Evolutionary conservation across 2,329 filamentous ascomycete genomes (phyloP), one percentile per base, ranked within the genome.

Genomic region (Calycina herbarum): DNA sequence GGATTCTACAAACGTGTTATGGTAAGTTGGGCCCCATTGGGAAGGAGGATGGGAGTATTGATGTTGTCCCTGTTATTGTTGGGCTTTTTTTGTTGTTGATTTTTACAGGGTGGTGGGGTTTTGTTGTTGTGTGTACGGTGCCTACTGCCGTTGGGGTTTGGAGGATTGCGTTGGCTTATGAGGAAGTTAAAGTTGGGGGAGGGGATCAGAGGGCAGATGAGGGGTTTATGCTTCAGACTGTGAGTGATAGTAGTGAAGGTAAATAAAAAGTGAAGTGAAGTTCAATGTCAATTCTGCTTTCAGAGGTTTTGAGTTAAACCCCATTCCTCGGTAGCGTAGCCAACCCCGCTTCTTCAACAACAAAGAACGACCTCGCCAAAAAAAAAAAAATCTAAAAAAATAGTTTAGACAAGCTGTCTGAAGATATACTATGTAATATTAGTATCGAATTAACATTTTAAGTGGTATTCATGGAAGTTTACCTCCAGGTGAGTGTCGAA

Each of bases 401-500:
- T 20, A 20, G 20, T 20, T 20, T 20, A 20, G 20, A 20, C 20
- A 20, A 20, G 20, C 1, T 20, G 20, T 20, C 20, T 20, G 20
- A 20, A 20, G 20, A 20, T 20, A 20, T 20, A 20, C 20, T 20
- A 20, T 20, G 1, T 20, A 20, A 20, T 20, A 20, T 20, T 20
- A 20, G 20, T 20, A 20, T 20, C 20, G 1, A 20, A 20, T 20
- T 20, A 20, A 20, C 20, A 20, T 20, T 20, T 20, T 20, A 20
- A 20, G 20, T 20, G 20, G 1, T 20, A 20, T 20, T 20, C 20
- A 20, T 20, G 20, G 20, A 20, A 20, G 20, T 20, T 20, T 20
- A 20, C 20, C 20, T 73, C 70, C 70, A 73, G 71, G 71, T 72
- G 69, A 69, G 71, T 70, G 69, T 73, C 70, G 71, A 72, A 73